phyloP scores from a whole-genome alignment of 2,329 filamentous ascomycete species.

The Thielaviopsis musarum region DNA sequence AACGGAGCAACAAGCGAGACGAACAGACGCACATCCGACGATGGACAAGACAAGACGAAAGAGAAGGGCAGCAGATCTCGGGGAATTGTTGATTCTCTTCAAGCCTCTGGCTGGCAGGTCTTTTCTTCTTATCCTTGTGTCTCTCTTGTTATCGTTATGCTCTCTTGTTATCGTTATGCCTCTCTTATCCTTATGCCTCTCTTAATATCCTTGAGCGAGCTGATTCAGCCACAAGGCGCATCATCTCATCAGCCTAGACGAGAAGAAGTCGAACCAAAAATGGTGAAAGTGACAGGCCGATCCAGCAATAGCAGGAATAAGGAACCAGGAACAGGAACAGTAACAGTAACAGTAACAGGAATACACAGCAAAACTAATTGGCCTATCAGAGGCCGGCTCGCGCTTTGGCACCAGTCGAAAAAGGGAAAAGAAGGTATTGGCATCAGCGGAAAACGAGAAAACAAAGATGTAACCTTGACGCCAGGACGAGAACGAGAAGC shows the following conservation, averaged over 20 bases:
- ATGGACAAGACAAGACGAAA: background rate
- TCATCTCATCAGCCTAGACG: too few species aligned
- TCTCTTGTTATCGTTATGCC: too few species aligned
- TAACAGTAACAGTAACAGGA: background rate
- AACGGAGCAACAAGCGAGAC: slow-evolving; percentile 2
- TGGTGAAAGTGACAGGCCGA: too few species aligned
- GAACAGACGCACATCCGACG: slow-evolving; percentile 1
- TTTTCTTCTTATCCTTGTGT: too few species aligned
- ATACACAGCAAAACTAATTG: background rate
- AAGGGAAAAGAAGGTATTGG: slow-evolving; percentile 6
- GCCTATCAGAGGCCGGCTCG: background rate
- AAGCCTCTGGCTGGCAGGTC: too few species aligned
- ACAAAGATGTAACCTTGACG: background rate
- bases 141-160: too few species aligned
- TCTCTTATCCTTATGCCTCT: too few species aligned
- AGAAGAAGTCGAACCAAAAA: too few species aligned
- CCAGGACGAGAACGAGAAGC: background rate
- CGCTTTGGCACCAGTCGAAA: background rate
- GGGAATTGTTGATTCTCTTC: too few species aligned
- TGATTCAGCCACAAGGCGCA: too few species aligned
- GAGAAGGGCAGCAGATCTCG: background rate
- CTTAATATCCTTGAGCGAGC: too few species aligned
- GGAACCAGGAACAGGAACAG: background rate
- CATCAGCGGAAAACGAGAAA: background rate
- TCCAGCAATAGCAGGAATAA: background rate